Percentiles rank a stretch among this genome's conserved stretches.
Evolutionary conservation across 768 basidiomycete species (phyloP).

Genomic region (Serendipita sp.): DNA sequence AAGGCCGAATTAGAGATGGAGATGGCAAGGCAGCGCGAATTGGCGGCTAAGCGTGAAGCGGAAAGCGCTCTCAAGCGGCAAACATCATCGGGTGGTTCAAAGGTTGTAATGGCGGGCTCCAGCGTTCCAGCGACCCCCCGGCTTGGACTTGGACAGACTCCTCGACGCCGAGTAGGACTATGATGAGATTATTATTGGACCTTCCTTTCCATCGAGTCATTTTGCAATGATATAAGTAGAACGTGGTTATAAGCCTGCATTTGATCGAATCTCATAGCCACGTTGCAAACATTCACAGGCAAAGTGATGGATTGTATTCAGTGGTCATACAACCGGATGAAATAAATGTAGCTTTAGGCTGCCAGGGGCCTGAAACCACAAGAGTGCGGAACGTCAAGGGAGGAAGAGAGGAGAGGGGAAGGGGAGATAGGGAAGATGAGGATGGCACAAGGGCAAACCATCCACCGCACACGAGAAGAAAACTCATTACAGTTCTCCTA

Average conservation of each 20-base stretch:
- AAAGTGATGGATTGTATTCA: too few relatives aligned
- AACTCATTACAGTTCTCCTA: not conserved
- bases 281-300: not conserved
- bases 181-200: constrained; percentile 17
- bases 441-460: not conserved
- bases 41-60: constrained; percentile 42
- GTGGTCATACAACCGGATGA: too few relatives aligned
- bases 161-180: constrained; percentile 54
- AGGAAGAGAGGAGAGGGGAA: not conserved
- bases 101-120: constrained; percentile 66
- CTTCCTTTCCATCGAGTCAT: not conserved
- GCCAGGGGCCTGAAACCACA: not conserved
- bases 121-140: constrained; percentile 40
- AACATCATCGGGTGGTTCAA: constrained; percentile 31
- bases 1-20: constrained; percentile 82
- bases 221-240: not conserved
- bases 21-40: constrained; percentile 71
- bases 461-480: not conserved
- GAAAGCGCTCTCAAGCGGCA: constrained; percentile 40
- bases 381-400: not conserved
- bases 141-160: constrained; percentile 57
- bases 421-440: not conserved
- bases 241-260: not conserved
- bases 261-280: not conserved
- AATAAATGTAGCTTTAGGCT: too few relatives aligned